Conservation (phyloP, 768 basidiomycete species). For the Tylopilus subfusipes region DNA sequence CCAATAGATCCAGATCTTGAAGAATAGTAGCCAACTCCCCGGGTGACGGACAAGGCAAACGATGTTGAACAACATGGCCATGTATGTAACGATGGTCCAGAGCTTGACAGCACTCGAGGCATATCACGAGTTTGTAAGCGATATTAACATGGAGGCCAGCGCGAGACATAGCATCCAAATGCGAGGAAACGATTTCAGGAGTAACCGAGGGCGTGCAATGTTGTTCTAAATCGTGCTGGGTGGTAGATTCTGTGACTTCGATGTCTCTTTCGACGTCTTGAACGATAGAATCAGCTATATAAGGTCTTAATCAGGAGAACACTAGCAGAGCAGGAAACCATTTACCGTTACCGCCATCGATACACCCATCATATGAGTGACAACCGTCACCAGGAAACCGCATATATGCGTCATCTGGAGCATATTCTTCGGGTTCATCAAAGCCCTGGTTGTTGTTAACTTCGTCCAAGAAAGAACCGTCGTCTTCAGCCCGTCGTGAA, state of each 20-base stretch:
- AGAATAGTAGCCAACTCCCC: neutral
- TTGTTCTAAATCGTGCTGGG: neutral
- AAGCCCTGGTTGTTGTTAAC: no score
- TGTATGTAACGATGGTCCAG: neutral
- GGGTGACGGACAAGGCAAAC: neutral
- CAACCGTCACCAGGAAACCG: neutral
- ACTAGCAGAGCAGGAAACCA: neutral
- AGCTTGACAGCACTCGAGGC: neutral
- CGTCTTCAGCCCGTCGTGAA: no score
- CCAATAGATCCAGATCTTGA: neutral
- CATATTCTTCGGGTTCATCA: no score
- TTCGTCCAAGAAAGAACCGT: no score
- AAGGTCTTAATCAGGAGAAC: neutral
- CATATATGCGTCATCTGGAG: neutral
- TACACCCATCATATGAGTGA: neutral
- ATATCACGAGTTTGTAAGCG: neutral
- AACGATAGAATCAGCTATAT: neutral
- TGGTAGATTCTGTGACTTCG: neutral
- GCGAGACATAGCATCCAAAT: neutral
- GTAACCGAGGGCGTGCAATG: neutral
- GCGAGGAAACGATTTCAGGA: neutral
- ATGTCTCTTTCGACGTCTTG: no score
- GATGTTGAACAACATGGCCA: neutral
- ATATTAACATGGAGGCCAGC: neutral
- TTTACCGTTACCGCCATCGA: neutral